phyloP scores from a whole-genome alignment of 1,139 yeast genomes.

The Yamadazyma siamensis region DNA sequence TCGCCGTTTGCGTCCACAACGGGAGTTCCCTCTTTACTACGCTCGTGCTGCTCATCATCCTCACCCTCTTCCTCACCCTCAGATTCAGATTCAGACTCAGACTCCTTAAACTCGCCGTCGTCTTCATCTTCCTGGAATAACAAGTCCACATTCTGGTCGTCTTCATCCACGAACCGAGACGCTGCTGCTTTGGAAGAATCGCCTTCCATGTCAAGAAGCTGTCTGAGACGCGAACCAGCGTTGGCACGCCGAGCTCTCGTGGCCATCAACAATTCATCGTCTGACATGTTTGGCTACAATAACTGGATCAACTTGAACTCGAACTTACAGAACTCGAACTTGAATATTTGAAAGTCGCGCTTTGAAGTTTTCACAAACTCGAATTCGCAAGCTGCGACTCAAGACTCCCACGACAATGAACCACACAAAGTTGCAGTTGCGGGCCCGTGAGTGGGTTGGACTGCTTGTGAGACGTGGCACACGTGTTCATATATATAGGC shows the following conservation, averaged over 20 bases:
- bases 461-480: too few relatives aligned
- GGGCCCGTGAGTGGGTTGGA: too few relatives aligned
- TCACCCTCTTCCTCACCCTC: slow-evolving; percentile 23
- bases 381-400: too few relatives aligned
- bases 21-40: slow-evolving; percentile 32
- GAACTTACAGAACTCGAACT: too few relatives aligned
- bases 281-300: slow-evolving; percentile 14
- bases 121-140: slow-evolving; percentile 83
- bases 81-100: slow-evolving; percentile 26
- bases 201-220: slow-evolving; percentile 66
- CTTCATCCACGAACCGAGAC: slow-evolving; percentile 44
- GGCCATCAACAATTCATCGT: slow-evolving; percentile 53
- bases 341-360: too few relatives aligned
- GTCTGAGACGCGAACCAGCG: slow-evolving; percentile 84
- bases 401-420: too few relatives aligned
- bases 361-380: too few relatives aligned
- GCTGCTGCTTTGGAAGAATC: slow-evolving; percentile 16
- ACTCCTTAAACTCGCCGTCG: slow-evolving; percentile 73
- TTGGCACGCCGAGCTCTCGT: slow-evolving; percentile 78
- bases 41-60: slow-evolving; percentile 29
- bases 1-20: slow-evolving; percentile 90
- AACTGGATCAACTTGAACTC: too few relatives aligned
- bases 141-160: slow-evolving; percentile 70
- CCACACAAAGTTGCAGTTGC: too few relatives aligned
- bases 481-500: too few relatives aligned